These are phyloP conservation scores for Lobosporangium transversale DNA, from an alignment of 192 early-diverging fungal species.

Conservation along the genomic window DNA sequence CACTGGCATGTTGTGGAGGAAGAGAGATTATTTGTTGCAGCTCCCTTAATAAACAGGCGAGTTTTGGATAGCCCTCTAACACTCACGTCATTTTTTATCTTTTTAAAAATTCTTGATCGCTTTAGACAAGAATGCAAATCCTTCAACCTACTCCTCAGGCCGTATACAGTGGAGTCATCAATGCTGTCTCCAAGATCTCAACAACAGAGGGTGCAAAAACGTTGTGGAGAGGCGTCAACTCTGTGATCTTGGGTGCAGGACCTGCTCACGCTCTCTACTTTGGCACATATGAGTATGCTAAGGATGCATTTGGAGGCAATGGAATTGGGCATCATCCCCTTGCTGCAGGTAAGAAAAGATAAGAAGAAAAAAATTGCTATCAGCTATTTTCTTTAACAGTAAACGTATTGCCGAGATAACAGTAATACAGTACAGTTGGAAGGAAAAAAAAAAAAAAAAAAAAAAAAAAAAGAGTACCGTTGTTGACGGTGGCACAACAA, in stretches of 20 bases:
- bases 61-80: too few species aligned
- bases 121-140: slow-evolving; percentile 97
- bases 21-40: too few species aligned
- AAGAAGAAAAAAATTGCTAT: neutral
- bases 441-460: too few species aligned
- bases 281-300: slow-evolving; percentile 93
- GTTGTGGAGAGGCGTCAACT: slow-evolving; percentile 95
- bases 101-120: too few species aligned
- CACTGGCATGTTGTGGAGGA: too few species aligned
- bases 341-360: slow-evolving; percentile 61
- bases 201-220: slow-evolving; percentile 80
- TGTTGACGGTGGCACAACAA: too few species aligned
- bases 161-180: slow-evolving; percentile 74
- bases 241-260: slow-evolving; percentile 92
- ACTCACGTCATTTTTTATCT: too few species aligned
- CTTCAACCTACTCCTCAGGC: slow-evolving; percentile 72
- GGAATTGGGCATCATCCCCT: slow-evolving; percentile 64
- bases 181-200: slow-evolving; percentile 75
- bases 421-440: too few species aligned
- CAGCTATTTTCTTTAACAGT: too few species aligned
- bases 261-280: slow-evolving; percentile 97
- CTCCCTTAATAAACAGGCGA: too few species aligned
- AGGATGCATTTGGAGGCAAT: slow-evolving; percentile 74
- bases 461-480: too few species aligned
- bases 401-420: too few species aligned